Conservation (phyloP, 2,329 filamentous ascomycete genomes). For the Sphaerulina populicola region DNA sequence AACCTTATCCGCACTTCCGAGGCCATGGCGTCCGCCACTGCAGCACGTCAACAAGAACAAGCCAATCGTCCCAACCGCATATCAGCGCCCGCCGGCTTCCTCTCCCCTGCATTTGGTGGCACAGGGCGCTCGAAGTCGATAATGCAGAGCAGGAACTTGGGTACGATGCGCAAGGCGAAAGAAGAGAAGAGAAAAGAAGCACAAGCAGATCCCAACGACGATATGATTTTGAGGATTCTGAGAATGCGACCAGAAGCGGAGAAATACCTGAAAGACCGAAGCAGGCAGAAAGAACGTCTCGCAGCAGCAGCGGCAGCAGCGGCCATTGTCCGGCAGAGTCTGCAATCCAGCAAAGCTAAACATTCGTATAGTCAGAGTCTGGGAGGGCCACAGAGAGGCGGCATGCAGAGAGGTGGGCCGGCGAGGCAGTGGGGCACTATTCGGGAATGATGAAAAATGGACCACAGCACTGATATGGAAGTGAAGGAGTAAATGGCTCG, state of each 20-base stretch:
- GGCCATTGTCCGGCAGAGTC: constrained; percentile 87
- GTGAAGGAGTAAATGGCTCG: too few relatives aligned
- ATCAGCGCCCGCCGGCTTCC: constrained; percentile 53
- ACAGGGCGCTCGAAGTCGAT: constrained; percentile 51
- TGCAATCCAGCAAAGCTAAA: constrained; percentile 44
- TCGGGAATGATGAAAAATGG: constrained; percentile 10
- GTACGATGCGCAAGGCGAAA: constrained; percentile 92
- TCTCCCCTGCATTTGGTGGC: constrained; percentile 49
- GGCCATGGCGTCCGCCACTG: constrained; percentile 83
- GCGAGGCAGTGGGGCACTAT: constrained; percentile 20
- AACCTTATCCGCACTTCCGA: constrained; percentile 92
- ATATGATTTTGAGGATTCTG: constrained; percentile 93
- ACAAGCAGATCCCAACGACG: constrained; percentile 92
- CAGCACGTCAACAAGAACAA: constrained; percentile 60
- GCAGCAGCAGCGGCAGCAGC: constrained; percentile 85
- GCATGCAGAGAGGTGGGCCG: constrained; percentile 9
- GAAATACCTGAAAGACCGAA: constrained; percentile 78
- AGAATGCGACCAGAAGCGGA: constrained; percentile 89
- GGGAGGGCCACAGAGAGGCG: constrained; percentile 12
- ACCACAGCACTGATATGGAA: too few relatives aligned
- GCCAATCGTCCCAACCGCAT: constrained; percentile 50
- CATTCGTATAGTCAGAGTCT: constrained; percentile 16
- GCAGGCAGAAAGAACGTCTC: constrained; percentile 86
- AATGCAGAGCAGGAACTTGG: constrained; percentile 87
- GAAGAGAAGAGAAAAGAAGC: constrained; percentile 92